Evolutionary conservation across 2,329 filamentous ascomycete species (phyloP), one percentile per base, ranked within the genome.

Genomic region (Penicillium sp.): DNA sequence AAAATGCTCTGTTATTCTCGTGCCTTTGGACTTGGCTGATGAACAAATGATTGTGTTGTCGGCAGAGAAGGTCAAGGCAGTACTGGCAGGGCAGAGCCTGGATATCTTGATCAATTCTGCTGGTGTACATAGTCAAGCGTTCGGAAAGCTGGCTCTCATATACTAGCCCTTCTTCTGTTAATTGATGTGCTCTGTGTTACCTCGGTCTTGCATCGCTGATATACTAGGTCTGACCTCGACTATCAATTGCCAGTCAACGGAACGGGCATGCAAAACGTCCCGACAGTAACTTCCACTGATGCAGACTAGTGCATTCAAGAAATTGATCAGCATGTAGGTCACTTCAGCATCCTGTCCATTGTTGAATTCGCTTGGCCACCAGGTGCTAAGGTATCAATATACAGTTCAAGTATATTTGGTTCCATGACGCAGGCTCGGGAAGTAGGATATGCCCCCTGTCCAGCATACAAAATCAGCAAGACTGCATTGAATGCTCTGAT

Each of bases 401-500:
- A 5, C 36, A 72, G 77, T 0, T 72, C 72, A 6, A 70, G 71
- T 2, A 72, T 71, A 1, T 48, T 78, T 5, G 77, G 74, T n/a
- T 79, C 76, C 6, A 72, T 77, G 11, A 50, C 62, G 13, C 40
- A 64, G 48, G 63, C 68, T 1, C 10, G 47, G 1, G 43, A 41
- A 10, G 72, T 54, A 45, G 48, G 36, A 2, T 44, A 52, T 1
- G 54, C 63, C 5, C 68, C 72, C 2, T 43, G 52, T 0, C 75
- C 75, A 3, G 70, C 72, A 1, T 77, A 77, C 68, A 73, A 78
- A 58, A 69, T 81, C 58, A 73, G 75, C 9, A 82, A 81, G 57
- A 73, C 79, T 0, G 78, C 78, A 0, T 54, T 80, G 48, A 79
- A 80, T 56, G 74, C 75, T 64, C 62, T 82, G 39, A 81, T 76